Evolutionary conservation across 2,329 filamentous ascomycete genomes (phyloP).

Genomic region (Emericellopsis atlantica): DNA sequence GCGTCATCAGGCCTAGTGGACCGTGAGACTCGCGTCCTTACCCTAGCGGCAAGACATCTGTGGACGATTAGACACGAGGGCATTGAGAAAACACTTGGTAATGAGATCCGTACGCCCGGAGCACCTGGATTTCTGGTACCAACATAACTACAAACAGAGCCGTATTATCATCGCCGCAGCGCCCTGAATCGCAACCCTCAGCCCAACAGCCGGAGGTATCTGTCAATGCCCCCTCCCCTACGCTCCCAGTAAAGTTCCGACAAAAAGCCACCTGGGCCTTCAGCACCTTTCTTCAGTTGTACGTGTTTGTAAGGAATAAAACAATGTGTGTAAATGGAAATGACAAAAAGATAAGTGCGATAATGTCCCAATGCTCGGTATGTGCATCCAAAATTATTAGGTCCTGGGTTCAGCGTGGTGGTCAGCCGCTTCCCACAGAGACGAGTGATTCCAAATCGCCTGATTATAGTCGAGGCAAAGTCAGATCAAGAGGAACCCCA

Average conservation of each 20-base stretch:
- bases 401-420: conserved; percentile 1
- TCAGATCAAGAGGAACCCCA: neutral
- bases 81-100: too few species aligned
- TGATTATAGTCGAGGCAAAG: neutral
- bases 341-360: neutral
- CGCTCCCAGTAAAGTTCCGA: neutral
- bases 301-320: neutral
- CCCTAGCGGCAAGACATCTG: too few species aligned
- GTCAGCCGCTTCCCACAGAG: neutral
- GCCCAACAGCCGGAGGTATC: neutral
- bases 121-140: too few species aligned
- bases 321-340: conserved; percentile 3
- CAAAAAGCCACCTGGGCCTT: conserved; percentile 2
- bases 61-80: too few species aligned
- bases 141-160: neutral
- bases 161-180: neutral
- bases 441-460: neutral
- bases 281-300: neutral
- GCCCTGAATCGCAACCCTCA: neutral
- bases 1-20: too few species aligned
- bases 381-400: conserved; percentile 3
- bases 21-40: too few species aligned
- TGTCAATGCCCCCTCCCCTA: neutral
- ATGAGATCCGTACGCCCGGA: too few species aligned
- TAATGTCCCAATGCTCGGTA: neutral